Base-by-base conservation (phyloP, 2,329 filamentous ascomycete genomes). In the Periglandula ipomoeae region DNA sequence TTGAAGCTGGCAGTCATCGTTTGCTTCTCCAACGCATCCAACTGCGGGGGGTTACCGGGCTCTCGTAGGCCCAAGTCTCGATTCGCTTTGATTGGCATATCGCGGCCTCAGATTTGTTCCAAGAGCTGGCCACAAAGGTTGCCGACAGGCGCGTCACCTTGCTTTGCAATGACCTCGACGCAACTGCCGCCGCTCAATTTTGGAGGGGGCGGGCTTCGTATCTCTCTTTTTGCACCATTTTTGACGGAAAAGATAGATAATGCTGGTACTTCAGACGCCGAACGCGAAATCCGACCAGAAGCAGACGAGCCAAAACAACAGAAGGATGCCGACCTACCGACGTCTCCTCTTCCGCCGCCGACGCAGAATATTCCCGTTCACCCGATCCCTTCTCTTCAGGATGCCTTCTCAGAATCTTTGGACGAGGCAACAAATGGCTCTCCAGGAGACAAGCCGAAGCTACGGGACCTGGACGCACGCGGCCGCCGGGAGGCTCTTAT, bases 391-490 rank as follows among this genome's bases (percentile, higher is more conserved):
- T 76, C 78, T 26, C 86, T 93, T 79, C 88, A 93, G 64, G 79
- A 77, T 53, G 86, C 88, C 52, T 93, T 94, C 62, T 82, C 86
- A 57, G 88, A 93, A 67, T 91, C 87, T 2, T 79, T 93, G 56
- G 70, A 81, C 50, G 88, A 93, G 60, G 83, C 83, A 30, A 79
- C 79, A 13, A 69, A 71, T n/a, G 70, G 67, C 10, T 63, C 66
- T 3, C 66, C 66, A 11, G 55, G 52, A 5, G 56, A 56, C 9
- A 79, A 81, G 55, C 77, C 77, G 0, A 78, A 74, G 61, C 66
- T 75, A 50, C 71, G 70, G 44, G 70, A 71, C 49, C 65, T 76
- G 30, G 76, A 79, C 64, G 81, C 80, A 34, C 79, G 76, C 58
- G 73, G 69, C 46, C 78, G 85, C 55, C 81, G 82, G 53, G 82